Evolutionary conservation across 495 filamentous ascomycete species (phyloP), one percentile per base, ranked within the genome.

Genomic region (Aspergillus nidulans): DNA sequence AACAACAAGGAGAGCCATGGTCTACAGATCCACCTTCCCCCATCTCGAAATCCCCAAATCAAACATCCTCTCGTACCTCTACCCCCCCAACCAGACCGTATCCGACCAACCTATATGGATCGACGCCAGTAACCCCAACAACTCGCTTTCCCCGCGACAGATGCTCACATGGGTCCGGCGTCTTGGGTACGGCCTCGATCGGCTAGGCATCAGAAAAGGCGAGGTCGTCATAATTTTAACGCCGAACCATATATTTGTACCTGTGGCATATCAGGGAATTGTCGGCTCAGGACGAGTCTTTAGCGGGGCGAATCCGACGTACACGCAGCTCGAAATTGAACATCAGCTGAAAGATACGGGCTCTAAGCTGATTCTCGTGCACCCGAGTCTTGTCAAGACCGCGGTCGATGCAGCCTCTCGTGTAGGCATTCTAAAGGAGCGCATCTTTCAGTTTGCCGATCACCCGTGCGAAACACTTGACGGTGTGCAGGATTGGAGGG

Each of bases 261-360:
- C 74, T 10, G 67, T 71, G 20, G 68, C 71, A 41, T 77, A 77
- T 63, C 68, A 78, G 38, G 76, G 71, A 6, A 72, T 74, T 30
- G 70, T 77, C 0, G 73, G 83, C 10, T 66, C 90, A 6, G 80
- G 79, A 15, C 87, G 88, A 43, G 82, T 92, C 52, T 79, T 78
- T 19, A 84, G 81, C 2, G 86, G 86, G 0, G 73, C 21, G 58
- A 70, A 65, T 25, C 60, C 63, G 15, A 40, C 53, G 50, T 74
- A 41, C 73, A 76, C 63, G 66, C 60, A 52, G 63, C 66, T 19
- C 62, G 73, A 76, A 61, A 66, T 76, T 55, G 64, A 62, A 15
- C 66, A 76, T 55, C 73, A 78, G 57, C 58, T 76, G 18, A 59
- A 64, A 24, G 73, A 75, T 51, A 69, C 73, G 1, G 69, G 65